A percentile compares a stretch with the other conserved stretches of the same genome.
These are phyloP conservation scores for Diospyros lotus DNA, from an alignment of 148 eudicot species.

Conservation along the genomic window DNA sequence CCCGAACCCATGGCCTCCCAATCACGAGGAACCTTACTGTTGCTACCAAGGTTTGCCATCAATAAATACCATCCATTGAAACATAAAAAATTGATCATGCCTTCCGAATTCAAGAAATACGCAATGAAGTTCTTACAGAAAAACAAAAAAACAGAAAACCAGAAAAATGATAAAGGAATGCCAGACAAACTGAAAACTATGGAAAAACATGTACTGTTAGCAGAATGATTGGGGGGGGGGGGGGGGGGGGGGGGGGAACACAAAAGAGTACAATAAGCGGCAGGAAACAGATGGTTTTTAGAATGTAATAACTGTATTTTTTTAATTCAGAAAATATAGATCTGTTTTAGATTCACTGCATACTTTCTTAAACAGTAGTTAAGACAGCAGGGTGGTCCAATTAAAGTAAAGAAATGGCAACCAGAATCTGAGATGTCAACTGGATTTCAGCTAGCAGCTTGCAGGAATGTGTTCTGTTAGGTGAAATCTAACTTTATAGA, in stretches of 20 bases:
- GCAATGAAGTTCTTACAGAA: not conserved
- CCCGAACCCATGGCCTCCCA: no score
- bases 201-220: not conserved
- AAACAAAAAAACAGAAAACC: no score
- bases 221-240: not conserved
- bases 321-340: not conserved
- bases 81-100: no score
- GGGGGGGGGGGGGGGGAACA: no score
- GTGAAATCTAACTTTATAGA: not conserved
- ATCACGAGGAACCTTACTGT: no score
- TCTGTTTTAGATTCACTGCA: not conserved
- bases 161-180: no score
- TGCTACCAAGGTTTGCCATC: no score
- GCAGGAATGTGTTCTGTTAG: not conserved
- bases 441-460: not conserved
- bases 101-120: not conserved
- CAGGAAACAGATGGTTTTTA: no score
- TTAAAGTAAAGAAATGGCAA: slow-evolving; percentile 3
- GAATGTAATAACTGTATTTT: not conserved
- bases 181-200: no score
- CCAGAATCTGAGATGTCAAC: no score
- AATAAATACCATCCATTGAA: no score
- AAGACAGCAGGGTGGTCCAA: not conserved
- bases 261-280: no score
- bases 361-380: not conserved